A percentile compares a stretch with the other conserved stretches of the same genome.
Evolutionary conservation across 2,329 filamentous ascomycete genomes (phyloP).

Genomic region (Rhexocercosporidium sp.): DNA sequence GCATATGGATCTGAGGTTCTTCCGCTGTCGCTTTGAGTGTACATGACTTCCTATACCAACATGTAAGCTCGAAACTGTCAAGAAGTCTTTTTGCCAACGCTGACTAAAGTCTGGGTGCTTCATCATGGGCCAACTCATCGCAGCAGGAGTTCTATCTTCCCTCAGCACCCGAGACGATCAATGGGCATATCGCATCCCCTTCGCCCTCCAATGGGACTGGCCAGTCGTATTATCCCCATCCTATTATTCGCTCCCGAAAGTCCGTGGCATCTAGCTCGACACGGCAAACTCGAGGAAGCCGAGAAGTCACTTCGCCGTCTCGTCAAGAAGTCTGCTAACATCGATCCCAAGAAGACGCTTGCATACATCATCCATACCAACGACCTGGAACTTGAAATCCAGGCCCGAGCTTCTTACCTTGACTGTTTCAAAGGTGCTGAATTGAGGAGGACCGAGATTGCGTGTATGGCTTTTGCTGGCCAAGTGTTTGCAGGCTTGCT

Average conservation of each 20-base stretch:
- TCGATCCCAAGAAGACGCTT: slow-evolving; percentile 38
- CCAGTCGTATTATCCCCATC: slow-evolving; percentile 50
- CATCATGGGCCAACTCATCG: slow-evolving; percentile 53
- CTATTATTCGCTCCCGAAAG: slow-evolving; percentile 53
- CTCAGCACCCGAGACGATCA: slow-evolving; percentile 46
- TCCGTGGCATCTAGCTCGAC: slow-evolving; percentile 54
- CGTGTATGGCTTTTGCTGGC: slow-evolving; percentile 62
- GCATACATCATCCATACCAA: slow-evolving; percentile 60
- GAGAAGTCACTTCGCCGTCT: slow-evolving; percentile 49
- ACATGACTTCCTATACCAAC: slow-evolving; percentile 51
- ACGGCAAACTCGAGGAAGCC: slow-evolving; percentile 50
- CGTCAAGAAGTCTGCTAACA: slow-evolving; percentile 8
- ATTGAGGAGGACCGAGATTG: slow-evolving; percentile 55
- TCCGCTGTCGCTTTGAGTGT: slow-evolving; percentile 48
- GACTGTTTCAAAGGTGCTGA: slow-evolving; percentile 55
- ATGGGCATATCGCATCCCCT: slow-evolving; percentile 48
- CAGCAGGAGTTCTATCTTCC: slow-evolving; percentile 51
- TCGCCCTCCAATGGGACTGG: slow-evolving; percentile 50
- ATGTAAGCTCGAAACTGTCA: slow-evolving; percentile 33
- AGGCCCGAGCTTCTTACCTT: slow-evolving; percentile 48
- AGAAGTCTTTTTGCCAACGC: neutral
- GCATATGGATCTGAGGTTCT: slow-evolving; percentile 52
- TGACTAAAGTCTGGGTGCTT: slow-evolving; percentile 47
- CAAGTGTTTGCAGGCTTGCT: slow-evolving; percentile 67
- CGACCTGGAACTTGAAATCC: slow-evolving; percentile 52